phyloP scores from a whole-genome alignment of 495 filamentous ascomycete genomes.

The Chaetomium cochliodes region DNA sequence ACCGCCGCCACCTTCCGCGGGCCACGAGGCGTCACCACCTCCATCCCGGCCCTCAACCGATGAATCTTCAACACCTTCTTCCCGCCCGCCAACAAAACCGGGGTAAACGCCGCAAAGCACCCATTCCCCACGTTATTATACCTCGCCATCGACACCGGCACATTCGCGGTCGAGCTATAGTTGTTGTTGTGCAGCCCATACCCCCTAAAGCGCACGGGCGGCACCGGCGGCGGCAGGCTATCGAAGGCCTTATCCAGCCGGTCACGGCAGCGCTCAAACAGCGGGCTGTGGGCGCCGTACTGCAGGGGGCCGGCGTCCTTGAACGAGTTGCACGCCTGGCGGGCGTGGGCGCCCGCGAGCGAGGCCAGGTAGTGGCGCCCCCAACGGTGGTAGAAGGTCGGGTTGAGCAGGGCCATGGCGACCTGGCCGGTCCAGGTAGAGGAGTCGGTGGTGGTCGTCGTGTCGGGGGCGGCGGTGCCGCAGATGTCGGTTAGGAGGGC shows the following conservation, averaged over 20 bases:
- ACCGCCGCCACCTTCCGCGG: conserved; percentile 38
- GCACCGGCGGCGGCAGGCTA: conserved; percentile 40
- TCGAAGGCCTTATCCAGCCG: conserved; percentile 42
- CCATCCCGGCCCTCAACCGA: conserved; percentile 34
- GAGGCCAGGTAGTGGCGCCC: conserved; percentile 48
- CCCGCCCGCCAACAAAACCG: conserved; percentile 33
- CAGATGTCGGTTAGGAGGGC: conserved; percentile 32
- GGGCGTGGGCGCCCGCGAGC: conserved; percentile 42
- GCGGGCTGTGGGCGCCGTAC: conserved; percentile 39
- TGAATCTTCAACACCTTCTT: conserved; percentile 22
- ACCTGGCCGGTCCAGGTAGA: conserved; percentile 39
- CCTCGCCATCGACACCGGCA: conserved; percentile 29
- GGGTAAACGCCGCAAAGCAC: conserved; percentile 42
- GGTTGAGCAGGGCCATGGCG: conserved; percentile 32
- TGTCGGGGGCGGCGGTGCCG: conserved; percentile 5
- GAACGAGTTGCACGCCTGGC: conserved; percentile 50
- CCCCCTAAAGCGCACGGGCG: not conserved
- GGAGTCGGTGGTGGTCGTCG: not conserved
- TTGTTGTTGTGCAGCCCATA: too few species aligned
- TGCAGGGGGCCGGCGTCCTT: conserved; percentile 47
- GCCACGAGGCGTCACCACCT: conserved; percentile 42
- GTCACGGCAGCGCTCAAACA: conserved; percentile 43
- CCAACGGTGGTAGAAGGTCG: conserved; percentile 39
- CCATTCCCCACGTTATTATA: conserved; percentile 31
- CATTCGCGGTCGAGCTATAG: too few species aligned